These are phyloP conservation scores for Rhinocladiella similis DNA, from an alignment of 2,329 filamentous ascomycete genomes.

Conservation along the genomic window DNA sequence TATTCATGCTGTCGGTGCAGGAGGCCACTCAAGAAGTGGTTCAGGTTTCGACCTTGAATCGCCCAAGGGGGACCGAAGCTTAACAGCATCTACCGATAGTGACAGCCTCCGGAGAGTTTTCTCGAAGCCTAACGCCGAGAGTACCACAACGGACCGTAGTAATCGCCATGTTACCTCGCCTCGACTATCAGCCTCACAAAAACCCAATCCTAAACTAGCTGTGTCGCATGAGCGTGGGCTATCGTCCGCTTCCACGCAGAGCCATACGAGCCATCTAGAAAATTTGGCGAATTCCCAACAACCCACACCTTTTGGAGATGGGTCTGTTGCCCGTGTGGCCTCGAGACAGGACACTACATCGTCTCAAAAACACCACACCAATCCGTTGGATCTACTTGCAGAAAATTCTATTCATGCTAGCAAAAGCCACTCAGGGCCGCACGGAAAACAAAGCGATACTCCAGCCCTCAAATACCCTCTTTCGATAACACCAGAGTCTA, in stretches of 20 bases:
- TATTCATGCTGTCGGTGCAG: slow-evolving; percentile 35
- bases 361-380: slow-evolving; percentile 27
- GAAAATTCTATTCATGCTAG: slow-evolving; percentile 20
- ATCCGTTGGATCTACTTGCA: slow-evolving; percentile 30
- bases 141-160: slow-evolving; percentile 11
- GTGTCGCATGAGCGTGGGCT: slow-evolving; percentile 22
- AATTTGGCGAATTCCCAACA: slow-evolving; percentile 5
- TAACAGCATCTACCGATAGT: slow-evolving; percentile 19
- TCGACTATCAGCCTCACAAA: slow-evolving; percentile 7
- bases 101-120: slow-evolving; percentile 26
- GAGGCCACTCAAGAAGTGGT: slow-evolving; percentile 26
- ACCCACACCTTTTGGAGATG: slow-evolving; percentile 12
- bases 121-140: slow-evolving; percentile 35
- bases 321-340: slow-evolving; percentile 9
- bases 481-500: slow-evolving; percentile 8
- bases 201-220: slow-evolving; percentile 4
- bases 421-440: background rate
- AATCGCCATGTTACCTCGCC: slow-evolving; percentile 20
- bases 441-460: slow-evolving; percentile 8
- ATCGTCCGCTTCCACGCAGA: slow-evolving; percentile 16
- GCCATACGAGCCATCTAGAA: slow-evolving; percentile 15
- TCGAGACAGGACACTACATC: slow-evolving; percentile 11
- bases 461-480: slow-evolving; percentile 23
- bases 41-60: slow-evolving; percentile 24
- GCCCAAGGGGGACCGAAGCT: slow-evolving; percentile 15